Conservation (phyloP, 2,329 filamentous ascomycete species). For the Phaeomoniella chlamydospora region DNA sequence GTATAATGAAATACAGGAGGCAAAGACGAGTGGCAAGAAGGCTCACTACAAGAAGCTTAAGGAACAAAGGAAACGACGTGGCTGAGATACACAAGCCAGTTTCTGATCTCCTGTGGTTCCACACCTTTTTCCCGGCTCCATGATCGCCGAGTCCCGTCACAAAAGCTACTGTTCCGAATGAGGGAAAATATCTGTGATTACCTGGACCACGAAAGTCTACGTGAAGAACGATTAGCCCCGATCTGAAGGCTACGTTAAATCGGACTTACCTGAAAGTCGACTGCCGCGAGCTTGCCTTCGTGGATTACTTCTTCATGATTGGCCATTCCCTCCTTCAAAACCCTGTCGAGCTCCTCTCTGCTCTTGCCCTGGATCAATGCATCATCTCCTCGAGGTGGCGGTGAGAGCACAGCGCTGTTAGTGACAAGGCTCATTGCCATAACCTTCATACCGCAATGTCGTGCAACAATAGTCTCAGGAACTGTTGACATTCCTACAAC, state of each 20-base stretch:
- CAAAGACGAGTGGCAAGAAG: conserved; percentile 80
- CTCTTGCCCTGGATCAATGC: conserved; percentile 34
- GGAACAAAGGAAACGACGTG: conserved; percentile 29
- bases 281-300: conserved; percentile 42
- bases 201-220: conserved; percentile 21
- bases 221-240: conserved; percentile 4
- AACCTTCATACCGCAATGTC: conserved; percentile 48
- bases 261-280: conserved; percentile 48
- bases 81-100: too few species aligned
- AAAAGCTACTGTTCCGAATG: too few species aligned
- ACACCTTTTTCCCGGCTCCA: too few species aligned
- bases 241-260: too few species aligned
- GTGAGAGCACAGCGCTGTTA: conserved; percentile 46
- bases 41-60: conserved; percentile 72
- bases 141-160: too few species aligned
- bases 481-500: conserved; percentile 60
- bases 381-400: conserved; percentile 44
- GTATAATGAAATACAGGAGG: conserved; percentile 69
- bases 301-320: conserved; percentile 53
- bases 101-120: too few species aligned
- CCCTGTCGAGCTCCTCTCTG: conserved; percentile 35
- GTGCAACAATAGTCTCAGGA: conserved; percentile 51
- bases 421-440: conserved; percentile 53
- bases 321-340: conserved; percentile 44
- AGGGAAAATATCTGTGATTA: conserved; percentile 16